Evolutionary conservation across 768 basidiomycete genomes (phyloP), one percentile per base, ranked within the genome.

Genomic region (Dacryopinax primogenitus): DNA sequence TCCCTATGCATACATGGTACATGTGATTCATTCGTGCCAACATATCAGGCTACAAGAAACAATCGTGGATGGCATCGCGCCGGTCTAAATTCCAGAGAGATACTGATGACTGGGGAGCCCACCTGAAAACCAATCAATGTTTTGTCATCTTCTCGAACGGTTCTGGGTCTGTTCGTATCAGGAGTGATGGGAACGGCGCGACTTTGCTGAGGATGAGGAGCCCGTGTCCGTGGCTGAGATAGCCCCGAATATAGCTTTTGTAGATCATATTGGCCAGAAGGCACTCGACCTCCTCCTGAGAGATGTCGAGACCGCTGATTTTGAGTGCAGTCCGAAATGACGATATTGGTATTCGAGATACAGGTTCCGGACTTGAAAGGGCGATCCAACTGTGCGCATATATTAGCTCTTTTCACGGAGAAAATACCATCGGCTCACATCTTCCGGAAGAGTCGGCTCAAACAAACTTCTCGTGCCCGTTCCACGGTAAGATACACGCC

Each of bases 251-350:
- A 74, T 86, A 90, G 21, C 89, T 90, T 77, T 87, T 90, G 77
- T 87, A 92, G 45, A 98, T 89, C 90, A 95, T 88, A 73, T 94
- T 94, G 32, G 93, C 92, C 7, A 96, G 84, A 63, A 93, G 82
- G 74, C 93, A 96, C 74, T 97, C 93, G 1, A 90, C 90, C 74
- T 95, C 93, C 69, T 89, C 92, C 66, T 79, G 72, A 7, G 84
- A 79, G 26, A 89, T 83, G 13, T 71, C 82, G 66, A 84, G 81
- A 1, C 87, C 88, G 2, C 88, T 86, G 65, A 91, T 75, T 63
- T 77, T 78, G 62, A 95, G 77, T 3, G 88, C 86, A n/a, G 78
- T 78, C 71, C 87, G 86, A 76, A 97, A 93, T 76, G 88, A 82
- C 1, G 83, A 78, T 62, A 96, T 82, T 0, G 90, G 86, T 62